phyloP scores from a whole-genome alignment of 2,329 filamentous ascomycete genomes.

The Mycocentrospora acerina region DNA sequence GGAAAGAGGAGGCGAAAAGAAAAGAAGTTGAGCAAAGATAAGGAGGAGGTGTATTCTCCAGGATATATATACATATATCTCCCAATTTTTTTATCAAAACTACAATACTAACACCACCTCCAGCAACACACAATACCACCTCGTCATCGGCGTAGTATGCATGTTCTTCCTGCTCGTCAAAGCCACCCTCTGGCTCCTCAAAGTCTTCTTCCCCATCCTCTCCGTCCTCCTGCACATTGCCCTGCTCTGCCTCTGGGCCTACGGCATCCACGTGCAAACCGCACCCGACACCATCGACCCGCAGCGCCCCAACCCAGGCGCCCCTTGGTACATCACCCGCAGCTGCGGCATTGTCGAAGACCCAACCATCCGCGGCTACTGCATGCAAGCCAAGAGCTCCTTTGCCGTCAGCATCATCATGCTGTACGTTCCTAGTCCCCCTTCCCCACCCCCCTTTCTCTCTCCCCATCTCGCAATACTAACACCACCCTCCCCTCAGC shows the following conservation, averaged over 20 bases:
- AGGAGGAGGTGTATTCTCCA: too few relatives aligned
- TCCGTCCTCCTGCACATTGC: slow-evolving; percentile 59
- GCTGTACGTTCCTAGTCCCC: slow-evolving; percentile 64
- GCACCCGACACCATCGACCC: slow-evolving; percentile 72
- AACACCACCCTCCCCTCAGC: slow-evolving; percentile 48
- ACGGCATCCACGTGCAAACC: slow-evolving; percentile 70
- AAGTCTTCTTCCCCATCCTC: slow-evolving; percentile 68
- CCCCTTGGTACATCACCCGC: slow-evolving; percentile 75
- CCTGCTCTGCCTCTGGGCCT: slow-evolving; percentile 63
- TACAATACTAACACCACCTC: slow-evolving; percentile 10
- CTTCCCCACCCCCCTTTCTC: neutral
- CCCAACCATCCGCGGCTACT: slow-evolving; percentile 58
- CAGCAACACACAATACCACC: slow-evolving; percentile 74
- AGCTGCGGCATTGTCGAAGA: slow-evolving; percentile 64
- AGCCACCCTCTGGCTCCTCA: slow-evolving; percentile 68
- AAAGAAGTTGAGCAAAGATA: too few relatives aligned
- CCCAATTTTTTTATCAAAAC: too few relatives aligned
- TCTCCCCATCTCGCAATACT: neutral
- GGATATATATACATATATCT: too few relatives aligned
- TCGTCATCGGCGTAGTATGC: slow-evolving; percentile 72
- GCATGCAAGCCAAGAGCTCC: slow-evolving; percentile 66
- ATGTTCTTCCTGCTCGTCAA: slow-evolving; percentile 76
- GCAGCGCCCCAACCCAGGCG: slow-evolving; percentile 59
- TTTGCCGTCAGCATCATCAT: slow-evolving; percentile 67
- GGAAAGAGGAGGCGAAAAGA: too few relatives aligned